Conservation (phyloP, 768 basidiomycete genomes). For the Podaxis sp. region DNA sequence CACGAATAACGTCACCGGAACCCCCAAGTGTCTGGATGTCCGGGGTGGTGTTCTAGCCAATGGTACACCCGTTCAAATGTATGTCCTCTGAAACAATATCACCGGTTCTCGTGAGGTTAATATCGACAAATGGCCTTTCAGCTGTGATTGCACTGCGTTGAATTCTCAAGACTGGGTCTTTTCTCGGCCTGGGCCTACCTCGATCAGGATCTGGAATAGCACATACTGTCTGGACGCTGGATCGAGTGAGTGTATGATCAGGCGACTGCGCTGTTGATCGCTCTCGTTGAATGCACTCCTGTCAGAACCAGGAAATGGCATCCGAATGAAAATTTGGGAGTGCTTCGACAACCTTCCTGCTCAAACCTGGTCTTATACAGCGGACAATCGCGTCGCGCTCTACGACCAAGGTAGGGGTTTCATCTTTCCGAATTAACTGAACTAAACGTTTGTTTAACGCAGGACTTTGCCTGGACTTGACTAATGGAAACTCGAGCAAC, state of each 20-base stretch:
- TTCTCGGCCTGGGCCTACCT: constrained; percentile 17
- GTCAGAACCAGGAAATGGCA: constrained; percentile 10
- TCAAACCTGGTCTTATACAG: constrained; percentile 23
- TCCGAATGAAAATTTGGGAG: constrained; percentile 20
- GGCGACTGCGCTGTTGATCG: neutral
- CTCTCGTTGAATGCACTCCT: neutral
- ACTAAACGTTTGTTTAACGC: neutral
- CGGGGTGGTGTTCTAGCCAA: constrained; percentile 21
- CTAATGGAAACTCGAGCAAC: constrained; percentile 13
- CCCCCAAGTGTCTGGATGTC: constrained; percentile 24
- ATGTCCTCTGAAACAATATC: neutral
- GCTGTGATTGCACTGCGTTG: constrained; percentile 31
- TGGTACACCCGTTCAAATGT: constrained; percentile 26
- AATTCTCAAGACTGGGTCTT: constrained; percentile 29
- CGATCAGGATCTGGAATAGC: neutral
- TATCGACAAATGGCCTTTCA: constrained; percentile 6
- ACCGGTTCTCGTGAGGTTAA: neutral
- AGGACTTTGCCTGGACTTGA: constrained; percentile 18
- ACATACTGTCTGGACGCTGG: constrained; percentile 33
- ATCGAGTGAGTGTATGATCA: constrained; percentile 19
- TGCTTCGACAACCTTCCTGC: constrained; percentile 19
- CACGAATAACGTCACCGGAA: neutral
- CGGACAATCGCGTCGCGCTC: constrained; percentile 20
- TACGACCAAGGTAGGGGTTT: constrained; percentile 13
- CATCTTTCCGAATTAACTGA: neutral